A percentile compares a stretch with the other conserved stretches of the same genome.
phyloP scores from a whole-genome alignment of 768 basidiomycete genomes.

The Pisolithus tinctorius region DNA sequence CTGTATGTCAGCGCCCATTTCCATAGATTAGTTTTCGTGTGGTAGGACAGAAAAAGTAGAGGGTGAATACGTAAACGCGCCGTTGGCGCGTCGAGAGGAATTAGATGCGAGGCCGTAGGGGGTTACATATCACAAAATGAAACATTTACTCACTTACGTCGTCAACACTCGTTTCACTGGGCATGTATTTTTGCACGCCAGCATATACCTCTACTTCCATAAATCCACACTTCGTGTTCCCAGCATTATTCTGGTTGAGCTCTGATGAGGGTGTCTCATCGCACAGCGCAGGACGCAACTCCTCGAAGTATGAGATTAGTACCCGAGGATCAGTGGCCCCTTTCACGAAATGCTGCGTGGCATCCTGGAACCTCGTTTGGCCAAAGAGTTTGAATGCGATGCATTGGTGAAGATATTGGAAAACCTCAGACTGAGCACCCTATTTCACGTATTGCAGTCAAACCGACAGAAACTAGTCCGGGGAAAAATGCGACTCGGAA shows the following conservation, averaged over 20 bases:
- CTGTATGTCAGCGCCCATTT: conserved; percentile 67
- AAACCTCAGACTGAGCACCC: conserved; percentile 48
- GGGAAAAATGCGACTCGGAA: conserved; percentile 6
- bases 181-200: conserved; percentile 70
- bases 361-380: conserved; percentile 80
- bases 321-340: conserved; percentile 83
- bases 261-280: conserved; percentile 1
- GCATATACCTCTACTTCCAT: conserved; percentile 66
- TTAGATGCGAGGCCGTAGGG: conserved; percentile 14
- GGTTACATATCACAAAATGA: conserved; percentile 9
- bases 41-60: conserved; percentile 12
- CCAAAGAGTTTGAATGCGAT: conserved; percentile 74
- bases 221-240: conserved; percentile 15
- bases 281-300: conserved; percentile 64
- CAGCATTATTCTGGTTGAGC: background rate
- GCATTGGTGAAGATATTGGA: conserved; percentile 74
- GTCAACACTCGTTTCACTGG: conserved; percentile 61
- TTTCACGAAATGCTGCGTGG: conserved; percentile 67
- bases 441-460: conserved; percentile 6
- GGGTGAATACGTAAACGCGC: conserved; percentile 22
- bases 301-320: conserved; percentile 73
- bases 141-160: conserved; percentile 70
- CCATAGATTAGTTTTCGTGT: conserved; percentile 16
- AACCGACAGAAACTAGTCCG: background rate
- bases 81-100: conserved; percentile 25